Percentiles rank a stretch among this genome's conserved stretches.
phyloP scores from a whole-genome alignment of 176 grass and related monocot species.

The Carex parvula region DNA sequence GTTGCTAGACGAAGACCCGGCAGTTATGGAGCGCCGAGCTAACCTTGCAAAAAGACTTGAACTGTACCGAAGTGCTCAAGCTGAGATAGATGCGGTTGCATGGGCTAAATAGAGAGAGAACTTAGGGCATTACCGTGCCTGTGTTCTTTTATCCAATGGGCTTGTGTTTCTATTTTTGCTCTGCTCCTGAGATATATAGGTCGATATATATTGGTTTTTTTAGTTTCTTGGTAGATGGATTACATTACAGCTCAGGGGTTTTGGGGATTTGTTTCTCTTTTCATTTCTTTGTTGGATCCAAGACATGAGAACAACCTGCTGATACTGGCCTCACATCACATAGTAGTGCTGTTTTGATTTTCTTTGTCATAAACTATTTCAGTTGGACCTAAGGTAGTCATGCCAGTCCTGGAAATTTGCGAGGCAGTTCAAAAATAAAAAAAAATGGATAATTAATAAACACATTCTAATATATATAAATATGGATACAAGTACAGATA shows the following conservation, averaged over 20 bases:
- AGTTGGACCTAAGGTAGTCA: neutral
- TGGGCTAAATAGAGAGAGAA: slow-evolving; percentile 65
- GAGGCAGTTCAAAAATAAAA: neutral
- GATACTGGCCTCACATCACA: neutral
- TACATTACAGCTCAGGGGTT: slow-evolving; percentile 21
- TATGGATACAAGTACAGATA: neutral
- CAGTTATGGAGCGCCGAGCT: slow-evolving; percentile 75
- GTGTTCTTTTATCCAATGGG: slow-evolving; percentile 7
- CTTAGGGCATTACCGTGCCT: slow-evolving; percentile 15
- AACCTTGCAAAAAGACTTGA: slow-evolving; percentile 79
- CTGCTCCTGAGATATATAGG: slow-evolving; percentile 45
- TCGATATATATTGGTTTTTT: slow-evolving; percentile 34
- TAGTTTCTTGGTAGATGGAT: slow-evolving; percentile 28
- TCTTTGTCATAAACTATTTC: neutral
- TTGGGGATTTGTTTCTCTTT: slow-evolving; percentile 3
- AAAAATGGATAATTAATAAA: neutral
- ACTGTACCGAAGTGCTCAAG: slow-evolving; percentile 72
- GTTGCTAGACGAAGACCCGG: slow-evolving; percentile 75
- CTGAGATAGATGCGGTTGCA: slow-evolving; percentile 74
- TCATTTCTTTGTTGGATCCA: neutral
- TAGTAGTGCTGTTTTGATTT: neutral
- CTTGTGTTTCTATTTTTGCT: slow-evolving; percentile 29
- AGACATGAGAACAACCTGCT: slow-evolving; percentile 2
- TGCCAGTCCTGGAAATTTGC: neutral
- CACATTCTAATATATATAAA: neutral